A percentile compares a stretch with the other conserved stretches of the same genome.
phyloP scores from a whole-genome alignment of 164 flowering plant species.

The Euptelea pleiosperma region DNA sequence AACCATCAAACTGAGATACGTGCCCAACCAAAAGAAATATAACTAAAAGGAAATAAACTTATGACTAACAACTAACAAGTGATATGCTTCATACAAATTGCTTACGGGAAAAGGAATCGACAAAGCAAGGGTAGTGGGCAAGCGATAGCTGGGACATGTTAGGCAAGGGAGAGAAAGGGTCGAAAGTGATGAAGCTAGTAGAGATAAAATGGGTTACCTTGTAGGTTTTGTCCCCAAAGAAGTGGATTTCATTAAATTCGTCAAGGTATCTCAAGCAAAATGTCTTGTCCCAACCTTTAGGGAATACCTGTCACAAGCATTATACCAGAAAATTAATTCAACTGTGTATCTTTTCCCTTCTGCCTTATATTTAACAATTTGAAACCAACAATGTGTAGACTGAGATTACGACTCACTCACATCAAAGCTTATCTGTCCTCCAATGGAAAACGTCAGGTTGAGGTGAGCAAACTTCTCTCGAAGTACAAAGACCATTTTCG shows the following conservation, averaged over 20 bases:
- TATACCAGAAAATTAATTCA: constrained; percentile 1
- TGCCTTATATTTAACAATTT: background rate
- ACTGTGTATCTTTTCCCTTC: background rate
- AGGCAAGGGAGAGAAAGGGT: background rate
- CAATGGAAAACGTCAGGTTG: constrained; percentile 92
- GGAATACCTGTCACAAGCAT: constrained; percentile 69
- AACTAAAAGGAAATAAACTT: too few species aligned
- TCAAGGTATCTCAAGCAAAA: constrained; percentile 87
- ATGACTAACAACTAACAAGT: too few species aligned
- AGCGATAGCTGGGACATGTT: background rate
- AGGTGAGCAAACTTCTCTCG: constrained; percentile 86
- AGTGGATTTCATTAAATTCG: constrained; percentile 84
- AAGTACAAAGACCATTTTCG: constrained; percentile 82
- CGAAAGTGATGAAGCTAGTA: background rate
- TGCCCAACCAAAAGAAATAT: too few species aligned
- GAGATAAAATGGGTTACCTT: constrained; percentile 42
- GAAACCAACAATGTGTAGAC: background rate
- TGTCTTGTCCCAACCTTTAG: constrained; percentile 98
- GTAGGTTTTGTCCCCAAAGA: constrained; percentile 98
- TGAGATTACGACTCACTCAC: constrained; percentile 40
- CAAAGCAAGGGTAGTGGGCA: too few species aligned
- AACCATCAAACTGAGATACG: too few species aligned
- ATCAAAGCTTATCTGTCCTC: constrained; percentile 98
- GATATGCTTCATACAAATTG: too few species aligned
- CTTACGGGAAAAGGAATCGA: too few species aligned